Evolutionary conservation across 129 eudicot genomes (phyloP).

Genomic region (Helianthus tuberosus): DNA sequence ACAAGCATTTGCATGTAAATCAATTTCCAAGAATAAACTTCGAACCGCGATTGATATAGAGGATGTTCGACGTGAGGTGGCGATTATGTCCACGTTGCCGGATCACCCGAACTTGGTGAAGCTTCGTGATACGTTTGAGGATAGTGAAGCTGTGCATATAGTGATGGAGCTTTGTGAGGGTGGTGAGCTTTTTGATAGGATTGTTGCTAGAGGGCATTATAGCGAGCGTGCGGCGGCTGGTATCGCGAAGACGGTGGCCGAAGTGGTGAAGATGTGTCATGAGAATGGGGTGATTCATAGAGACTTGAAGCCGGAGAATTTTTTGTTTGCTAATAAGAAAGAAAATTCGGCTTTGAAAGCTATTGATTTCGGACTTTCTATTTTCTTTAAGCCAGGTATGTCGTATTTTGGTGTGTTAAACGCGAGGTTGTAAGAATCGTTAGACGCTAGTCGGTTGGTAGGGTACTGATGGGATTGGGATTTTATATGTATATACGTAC

Average conservation of each 20-base stretch:
- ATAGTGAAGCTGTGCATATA: constrained; percentile 84
- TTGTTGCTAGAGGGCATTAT: constrained; percentile 91
- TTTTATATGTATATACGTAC: too few relatives aligned
- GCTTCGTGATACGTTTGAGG: constrained; percentile 84
- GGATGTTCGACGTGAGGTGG: constrained; percentile 90
- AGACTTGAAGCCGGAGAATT: constrained; percentile 97
- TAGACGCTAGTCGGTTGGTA: too few relatives aligned
- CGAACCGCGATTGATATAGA: constrained; percentile 81
- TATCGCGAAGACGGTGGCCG: constrained; percentile 82
- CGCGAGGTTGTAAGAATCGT: too few relatives aligned
- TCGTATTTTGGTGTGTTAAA: neutral
- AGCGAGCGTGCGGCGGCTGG: constrained; percentile 93
- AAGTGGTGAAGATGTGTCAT: constrained; percentile 94
- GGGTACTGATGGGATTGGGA: too few relatives aligned
- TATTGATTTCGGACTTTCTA: constrained; percentile 97
- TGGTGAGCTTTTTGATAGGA: constrained; percentile 90
- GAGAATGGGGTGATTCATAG: constrained; percentile 90
- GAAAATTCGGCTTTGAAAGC: constrained; percentile 86
- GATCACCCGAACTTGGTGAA: constrained; percentile 80
- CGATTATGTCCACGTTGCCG: constrained; percentile 92
- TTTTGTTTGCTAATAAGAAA: constrained; percentile 87
- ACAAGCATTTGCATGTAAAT: constrained; percentile 75
- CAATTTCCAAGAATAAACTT: constrained; percentile 80
- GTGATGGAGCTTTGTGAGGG: constrained; percentile 99
- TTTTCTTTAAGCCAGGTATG: constrained; percentile 89